phyloP scores from a whole-genome alignment of 1,139 yeast species.

The Meyerozyma sp. region DNA sequence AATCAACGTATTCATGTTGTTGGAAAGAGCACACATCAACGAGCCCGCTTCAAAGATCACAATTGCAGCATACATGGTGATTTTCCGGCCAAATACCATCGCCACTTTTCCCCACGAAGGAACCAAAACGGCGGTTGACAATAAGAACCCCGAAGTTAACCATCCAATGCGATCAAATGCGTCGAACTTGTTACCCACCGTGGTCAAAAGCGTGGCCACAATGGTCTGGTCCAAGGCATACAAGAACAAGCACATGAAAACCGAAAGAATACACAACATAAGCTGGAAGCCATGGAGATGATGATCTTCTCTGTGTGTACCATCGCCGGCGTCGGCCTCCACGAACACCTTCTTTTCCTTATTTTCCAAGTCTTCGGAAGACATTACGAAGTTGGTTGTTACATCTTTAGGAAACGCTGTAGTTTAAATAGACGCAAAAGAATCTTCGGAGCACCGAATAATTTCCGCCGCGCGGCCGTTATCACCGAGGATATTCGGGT shows the following conservation, averaged over 20 bases:
- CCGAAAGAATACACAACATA: constrained; percentile 20
- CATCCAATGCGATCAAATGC: constrained; percentile 22
- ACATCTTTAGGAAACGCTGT: too few species aligned
- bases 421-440: too few species aligned
- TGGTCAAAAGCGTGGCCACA: constrained; percentile 30
- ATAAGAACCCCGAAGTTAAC: constrained; percentile 23
- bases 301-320: constrained; percentile 35
- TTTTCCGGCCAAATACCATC: constrained; percentile 18
- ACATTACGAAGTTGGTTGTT: neutral
- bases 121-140: constrained; percentile 28
- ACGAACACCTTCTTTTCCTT: constrained; percentile 10
- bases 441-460: too few species aligned
- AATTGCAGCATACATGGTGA: constrained; percentile 15
- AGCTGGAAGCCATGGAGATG: constrained; percentile 27
- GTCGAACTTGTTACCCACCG: constrained; percentile 33
- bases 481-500: too few species aligned
- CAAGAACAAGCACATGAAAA: constrained; percentile 28
- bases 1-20: constrained; percentile 28
- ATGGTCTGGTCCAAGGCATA: constrained; percentile 40
- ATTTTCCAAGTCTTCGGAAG: neutral
- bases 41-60: constrained; percentile 23
- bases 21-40: constrained; percentile 32
- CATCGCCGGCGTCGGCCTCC: constrained; percentile 41
- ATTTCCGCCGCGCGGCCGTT: too few species aligned
- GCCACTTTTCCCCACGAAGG: constrained; percentile 33